These are phyloP conservation scores for Tulasnella sp. DNA, from an alignment of 768 basidiomycete species.

Conservation along the genomic window DNA sequence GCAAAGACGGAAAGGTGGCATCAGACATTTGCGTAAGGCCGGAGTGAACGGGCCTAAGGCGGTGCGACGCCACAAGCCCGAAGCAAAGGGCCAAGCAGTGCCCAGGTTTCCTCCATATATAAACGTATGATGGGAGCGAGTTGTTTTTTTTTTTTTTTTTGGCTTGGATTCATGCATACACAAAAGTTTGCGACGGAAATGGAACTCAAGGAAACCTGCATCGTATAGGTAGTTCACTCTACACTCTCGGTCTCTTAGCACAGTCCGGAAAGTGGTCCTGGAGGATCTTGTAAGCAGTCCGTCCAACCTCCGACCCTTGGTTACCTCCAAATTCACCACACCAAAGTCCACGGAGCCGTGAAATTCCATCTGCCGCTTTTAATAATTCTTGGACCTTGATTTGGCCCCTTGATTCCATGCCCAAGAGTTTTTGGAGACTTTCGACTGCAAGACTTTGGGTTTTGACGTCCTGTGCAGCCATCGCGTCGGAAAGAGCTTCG, in stretches of 20 bases:
- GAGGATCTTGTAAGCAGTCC: neutral
- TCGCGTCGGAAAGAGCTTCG: neutral
- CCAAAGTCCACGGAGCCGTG: neutral
- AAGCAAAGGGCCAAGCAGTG: too few relatives aligned
- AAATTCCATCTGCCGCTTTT: neutral
- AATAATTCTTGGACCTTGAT: neutral
- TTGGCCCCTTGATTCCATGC: neutral
- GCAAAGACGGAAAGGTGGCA: too few relatives aligned
- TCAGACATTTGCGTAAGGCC: too few relatives aligned
- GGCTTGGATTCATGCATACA: too few relatives aligned
- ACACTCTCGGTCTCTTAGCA: neutral
- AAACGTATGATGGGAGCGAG: too few relatives aligned
- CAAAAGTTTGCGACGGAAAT: too few relatives aligned
- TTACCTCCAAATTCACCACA: neutral
- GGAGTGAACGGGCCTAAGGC: too few relatives aligned
- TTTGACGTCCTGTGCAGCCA: neutral
- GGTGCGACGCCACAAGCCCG: too few relatives aligned
- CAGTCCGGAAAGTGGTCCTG: neutral
- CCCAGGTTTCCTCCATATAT: too few relatives aligned
- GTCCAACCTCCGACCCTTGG: neutral
- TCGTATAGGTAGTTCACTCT: too few relatives aligned
- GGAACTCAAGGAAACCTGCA: too few relatives aligned
- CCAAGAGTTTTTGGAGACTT: neutral
- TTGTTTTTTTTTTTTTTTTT: too few relatives aligned
- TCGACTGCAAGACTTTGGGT: neutral